Percentiles rank a stretch among this genome's conserved stretches.
Evolutionary conservation across 371 early-diverging fungal genomes (phyloP).

Genomic region (Synchytrium microbalum): DNA sequence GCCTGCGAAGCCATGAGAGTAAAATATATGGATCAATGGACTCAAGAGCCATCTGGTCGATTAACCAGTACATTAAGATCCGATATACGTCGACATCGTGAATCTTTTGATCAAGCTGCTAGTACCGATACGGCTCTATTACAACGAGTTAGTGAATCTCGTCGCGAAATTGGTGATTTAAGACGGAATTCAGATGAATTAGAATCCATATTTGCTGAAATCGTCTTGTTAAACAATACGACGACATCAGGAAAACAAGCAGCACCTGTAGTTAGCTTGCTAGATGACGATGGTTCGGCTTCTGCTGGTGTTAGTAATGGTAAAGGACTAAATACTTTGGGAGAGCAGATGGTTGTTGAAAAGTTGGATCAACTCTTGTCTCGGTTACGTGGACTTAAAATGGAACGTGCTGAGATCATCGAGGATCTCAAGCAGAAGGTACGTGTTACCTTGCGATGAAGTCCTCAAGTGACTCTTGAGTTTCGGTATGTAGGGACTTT

Average conservation of each 20-base stretch:
- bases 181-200: constrained; percentile 47
- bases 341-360: constrained; percentile 60
- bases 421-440: constrained; percentile 77
- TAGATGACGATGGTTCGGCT: constrained; percentile 31
- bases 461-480: not conserved
- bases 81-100: constrained; percentile 69
- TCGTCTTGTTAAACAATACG: constrained; percentile 31
- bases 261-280: constrained; percentile 22
- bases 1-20: constrained; percentile 73
- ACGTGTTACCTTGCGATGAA: constrained; percentile 6
- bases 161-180: constrained; percentile 47
- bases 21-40: constrained; percentile 73
- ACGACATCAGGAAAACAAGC: constrained; percentile 1
- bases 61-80: constrained; percentile 63
- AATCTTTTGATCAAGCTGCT: constrained; percentile 67
- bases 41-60: constrained; percentile 70
- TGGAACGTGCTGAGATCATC: constrained; percentile 65
- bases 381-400: constrained; percentile 47
- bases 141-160: constrained; percentile 45
- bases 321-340: constrained; percentile 41
- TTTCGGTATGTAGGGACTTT: too few species aligned
- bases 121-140: constrained; percentile 62
- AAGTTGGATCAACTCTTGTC: constrained; percentile 52
- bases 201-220: constrained; percentile 54
- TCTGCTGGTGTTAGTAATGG: constrained; percentile 24